Conservation (phyloP, 495 filamentous ascomycete species). For the Penicillium mononematosum region DNA sequence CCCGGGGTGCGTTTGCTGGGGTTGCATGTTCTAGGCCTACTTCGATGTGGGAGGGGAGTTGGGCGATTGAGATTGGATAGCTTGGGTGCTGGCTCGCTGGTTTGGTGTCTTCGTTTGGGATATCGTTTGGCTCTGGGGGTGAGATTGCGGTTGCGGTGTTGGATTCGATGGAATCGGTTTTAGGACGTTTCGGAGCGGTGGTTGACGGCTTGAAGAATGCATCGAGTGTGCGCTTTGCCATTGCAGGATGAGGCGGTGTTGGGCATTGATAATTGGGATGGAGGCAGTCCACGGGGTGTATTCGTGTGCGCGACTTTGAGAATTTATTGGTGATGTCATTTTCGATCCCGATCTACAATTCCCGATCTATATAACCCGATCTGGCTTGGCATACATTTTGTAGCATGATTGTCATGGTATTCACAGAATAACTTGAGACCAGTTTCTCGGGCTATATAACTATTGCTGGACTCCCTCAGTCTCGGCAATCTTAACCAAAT, state of each 20-base stretch:
- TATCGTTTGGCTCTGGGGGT: conserved; percentile 5
- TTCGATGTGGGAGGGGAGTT: conserved; percentile 49
- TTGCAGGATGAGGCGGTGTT: not conserved
- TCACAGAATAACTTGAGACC: not conserved
- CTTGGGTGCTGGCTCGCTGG: conserved; percentile 44
- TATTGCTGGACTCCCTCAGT: conserved; percentile 38
- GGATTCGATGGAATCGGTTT: conserved; percentile 10
- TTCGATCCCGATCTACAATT: not conserved
- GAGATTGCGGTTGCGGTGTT: not conserved
- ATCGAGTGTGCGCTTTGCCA: conserved; percentile 31
- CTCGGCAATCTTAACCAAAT: conserved; percentile 66
- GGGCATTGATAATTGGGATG: not conserved
- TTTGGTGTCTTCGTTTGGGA: not conserved
- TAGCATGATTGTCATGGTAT: not conserved
- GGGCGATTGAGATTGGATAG: conserved; percentile 62
- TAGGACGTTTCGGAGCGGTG: conserved; percentile 17
- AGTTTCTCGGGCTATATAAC: not conserved
- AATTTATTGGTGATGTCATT: conserved; percentile 14
- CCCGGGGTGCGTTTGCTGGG: conserved; percentile 15
- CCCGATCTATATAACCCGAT: conserved; percentile 10
- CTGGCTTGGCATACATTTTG: not conserved
- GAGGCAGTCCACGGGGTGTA: too few species aligned
- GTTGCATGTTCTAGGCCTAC: conserved; percentile 33
- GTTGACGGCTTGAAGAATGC: conserved; percentile 27
- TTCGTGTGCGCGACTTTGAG: not conserved